phyloP scores from a whole-genome alignment of 208 protist genomes.

The Strigomonas culicis region DNA sequence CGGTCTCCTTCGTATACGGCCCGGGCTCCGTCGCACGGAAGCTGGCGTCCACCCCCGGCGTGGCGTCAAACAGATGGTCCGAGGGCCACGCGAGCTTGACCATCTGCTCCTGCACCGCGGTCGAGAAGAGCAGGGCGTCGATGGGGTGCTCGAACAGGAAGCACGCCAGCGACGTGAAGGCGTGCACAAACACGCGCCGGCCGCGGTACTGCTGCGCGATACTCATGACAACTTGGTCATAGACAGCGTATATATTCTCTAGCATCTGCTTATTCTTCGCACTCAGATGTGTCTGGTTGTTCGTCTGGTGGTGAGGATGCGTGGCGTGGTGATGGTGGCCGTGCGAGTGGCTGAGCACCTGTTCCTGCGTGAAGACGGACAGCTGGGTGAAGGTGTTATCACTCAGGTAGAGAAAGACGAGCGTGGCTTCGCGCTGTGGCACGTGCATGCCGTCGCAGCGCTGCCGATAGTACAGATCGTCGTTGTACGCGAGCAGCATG shows the following conservation, averaged over 20 bases:
- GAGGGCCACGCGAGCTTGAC: constrained; percentile 51
- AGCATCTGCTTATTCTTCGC: too few relatives aligned
- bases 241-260: too few relatives aligned
- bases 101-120: constrained; percentile 64
- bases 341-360: constrained; percentile 23
- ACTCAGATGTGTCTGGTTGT: too few relatives aligned
- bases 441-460: constrained; percentile 58
- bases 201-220: constrained; percentile 45
- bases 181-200: constrained; percentile 31
- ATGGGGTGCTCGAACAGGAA: constrained; percentile 72
- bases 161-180: constrained; percentile 49
- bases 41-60: too few relatives aligned
- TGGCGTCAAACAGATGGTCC: too few relatives aligned
- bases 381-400: constrained; percentile 4
- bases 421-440: constrained; percentile 70
- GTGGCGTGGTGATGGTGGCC: not conserved
- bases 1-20: too few relatives aligned
- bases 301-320: too few relatives aligned
- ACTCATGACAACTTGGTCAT: constrained; percentile 64
- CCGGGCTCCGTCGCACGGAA: too few relatives aligned
- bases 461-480: constrained; percentile 75
- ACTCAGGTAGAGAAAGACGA: constrained; percentile 65
- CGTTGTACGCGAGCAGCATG: constrained; percentile 78
- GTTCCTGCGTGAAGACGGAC: not conserved
- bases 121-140: constrained; percentile 62